phyloP scores from a whole-genome alignment of 2,329 filamentous ascomycete genomes.

The Harringtonia lauricola region DNA sequence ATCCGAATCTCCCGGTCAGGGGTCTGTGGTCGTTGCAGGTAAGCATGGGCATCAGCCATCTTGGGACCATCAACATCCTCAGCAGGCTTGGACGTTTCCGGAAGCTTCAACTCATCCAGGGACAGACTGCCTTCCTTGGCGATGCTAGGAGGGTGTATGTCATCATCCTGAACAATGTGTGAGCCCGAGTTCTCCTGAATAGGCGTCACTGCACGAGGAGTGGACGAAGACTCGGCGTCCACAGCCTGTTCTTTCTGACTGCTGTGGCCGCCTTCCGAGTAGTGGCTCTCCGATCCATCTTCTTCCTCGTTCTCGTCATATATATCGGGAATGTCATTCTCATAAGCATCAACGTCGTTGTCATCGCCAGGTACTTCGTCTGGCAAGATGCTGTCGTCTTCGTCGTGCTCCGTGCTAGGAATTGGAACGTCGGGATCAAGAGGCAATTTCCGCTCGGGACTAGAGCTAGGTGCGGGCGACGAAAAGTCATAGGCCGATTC shows the following conservation, averaged over 20 bases:
- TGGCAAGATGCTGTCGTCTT: conserved; percentile 12
- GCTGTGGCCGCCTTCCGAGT: conserved; percentile 23
- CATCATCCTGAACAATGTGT: conserved; percentile 8
- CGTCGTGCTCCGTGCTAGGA: conserved; percentile 59
- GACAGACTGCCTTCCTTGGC: conserved; percentile 12
- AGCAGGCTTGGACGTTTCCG: conserved; percentile 28
- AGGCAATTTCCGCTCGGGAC: conserved; percentile 43
- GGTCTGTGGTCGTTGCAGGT: conserved; percentile 32
- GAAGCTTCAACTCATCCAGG: conserved; percentile 4
- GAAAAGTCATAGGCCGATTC: conserved; percentile 55
- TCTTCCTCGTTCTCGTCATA: conserved; percentile 26
- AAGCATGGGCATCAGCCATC: conserved; percentile 25
- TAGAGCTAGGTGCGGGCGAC: conserved; percentile 48
- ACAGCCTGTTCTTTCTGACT: conserved; percentile 14
- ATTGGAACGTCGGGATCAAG: conserved; percentile 85
- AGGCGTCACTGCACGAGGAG: conserved; percentile 36
- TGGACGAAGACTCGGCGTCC: conserved; percentile 37
- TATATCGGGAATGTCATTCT: background rate
- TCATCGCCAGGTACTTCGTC: conserved; percentile 30
- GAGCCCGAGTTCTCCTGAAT: conserved; percentile 14
- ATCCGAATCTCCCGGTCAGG: conserved; percentile 37
- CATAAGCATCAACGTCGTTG: conserved; percentile 11
- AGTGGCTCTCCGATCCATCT: conserved; percentile 26
- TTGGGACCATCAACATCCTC: conserved; percentile 19
- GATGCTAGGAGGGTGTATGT: conserved; percentile 7